These are phyloP conservation scores for Hypericum perforatum DNA, from an alignment of 345 rosid species.

Conservation along the genomic window DNA sequence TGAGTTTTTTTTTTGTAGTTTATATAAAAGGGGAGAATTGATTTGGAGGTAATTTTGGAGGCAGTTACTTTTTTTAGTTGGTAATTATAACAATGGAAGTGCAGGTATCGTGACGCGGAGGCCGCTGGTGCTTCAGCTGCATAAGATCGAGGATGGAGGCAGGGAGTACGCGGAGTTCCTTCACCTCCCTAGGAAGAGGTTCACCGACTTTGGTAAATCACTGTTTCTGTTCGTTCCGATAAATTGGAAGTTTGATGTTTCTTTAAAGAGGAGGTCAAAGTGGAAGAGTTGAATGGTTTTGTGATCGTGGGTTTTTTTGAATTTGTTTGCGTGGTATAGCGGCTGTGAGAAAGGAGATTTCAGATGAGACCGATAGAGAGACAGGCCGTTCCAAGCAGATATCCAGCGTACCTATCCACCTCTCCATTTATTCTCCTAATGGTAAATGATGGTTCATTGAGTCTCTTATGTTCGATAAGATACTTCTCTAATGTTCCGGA, in stretches of 20 bases:
- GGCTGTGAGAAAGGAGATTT: slow-evolving; percentile 97
- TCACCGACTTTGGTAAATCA: slow-evolving; percentile 73
- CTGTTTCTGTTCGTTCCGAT: neutral
- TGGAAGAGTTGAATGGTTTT: too few relatives aligned
- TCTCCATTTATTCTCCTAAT: slow-evolving; percentile 84
- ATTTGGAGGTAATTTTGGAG: slow-evolving; percentile 2
- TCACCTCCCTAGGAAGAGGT: slow-evolving; percentile 72
- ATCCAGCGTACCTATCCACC: slow-evolving; percentile 95
- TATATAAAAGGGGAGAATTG: neutral
- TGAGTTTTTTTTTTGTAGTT: neutral
- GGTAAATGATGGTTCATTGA: slow-evolving; percentile 36
- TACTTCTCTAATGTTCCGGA: too few relatives aligned
- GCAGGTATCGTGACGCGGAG: slow-evolving; percentile 93
- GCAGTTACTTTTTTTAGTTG: neutral
- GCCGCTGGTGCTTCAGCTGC: slow-evolving; percentile 97
- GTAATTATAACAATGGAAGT: neutral
- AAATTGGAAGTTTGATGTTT: neutral
- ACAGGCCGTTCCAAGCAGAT: slow-evolving; percentile 84
- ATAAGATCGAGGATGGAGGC: slow-evolving; percentile 80
- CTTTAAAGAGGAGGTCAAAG: neutral
- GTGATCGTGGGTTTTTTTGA: neutral
- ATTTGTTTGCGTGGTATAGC: slow-evolving; percentile 28
- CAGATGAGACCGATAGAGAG: slow-evolving; percentile 98
- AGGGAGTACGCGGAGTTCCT: slow-evolving; percentile 97
- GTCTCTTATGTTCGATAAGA: neutral